Evolutionary conservation across 257 asterid species (phyloP), one percentile per base, ranked within the genome.

Genomic region (Gentiana straminea): DNA sequence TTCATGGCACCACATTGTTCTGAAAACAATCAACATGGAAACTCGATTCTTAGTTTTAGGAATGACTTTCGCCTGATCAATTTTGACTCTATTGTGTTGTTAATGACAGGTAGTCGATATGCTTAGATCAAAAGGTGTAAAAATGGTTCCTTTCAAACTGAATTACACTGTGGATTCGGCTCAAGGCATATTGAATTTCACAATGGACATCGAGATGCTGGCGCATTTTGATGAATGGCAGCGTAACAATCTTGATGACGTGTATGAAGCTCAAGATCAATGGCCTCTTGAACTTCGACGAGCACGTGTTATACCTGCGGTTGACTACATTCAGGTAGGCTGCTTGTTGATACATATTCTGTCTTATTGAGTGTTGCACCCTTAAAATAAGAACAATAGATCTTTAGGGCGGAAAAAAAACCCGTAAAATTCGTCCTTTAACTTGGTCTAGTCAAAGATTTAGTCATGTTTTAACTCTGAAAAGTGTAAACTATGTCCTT

Each of bases 191-290:
- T 43, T 88, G 32, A 92, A 82, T 80, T 83, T 92, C 76, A 87
- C 97, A 2, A 92, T 92, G 98, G 94, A 83, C 49, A 86, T 88
- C 3, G 98, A 88, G 63, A 81, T 85, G 97, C 62, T 92, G 76
- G 79, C 95, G 44, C 97, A 92, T 71, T 92, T 92, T 7, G 97
- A 92, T 33, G 81, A 92, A 71, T 92, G 98, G 97, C 98, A 87
- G 63, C 86, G 89, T 6, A 60, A 80, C 4, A 83, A 80, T 63
- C 64, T 56, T 68, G 98, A 92, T 66, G 93, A 85, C 58, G 82
- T 83, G 39, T 92, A 73, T 51, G 98, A 92, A 81, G 95, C 89
- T 73, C 94, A 87, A 70, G 90, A 87, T 59, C 98, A 92, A 52
- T 92, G 98, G 98, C 98, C 98, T 37, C 70, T 79, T 67, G 94